Evolutionary conservation across 768 basidiomycete genomes (phyloP).

Genomic region (Lactarius trivialis): DNA sequence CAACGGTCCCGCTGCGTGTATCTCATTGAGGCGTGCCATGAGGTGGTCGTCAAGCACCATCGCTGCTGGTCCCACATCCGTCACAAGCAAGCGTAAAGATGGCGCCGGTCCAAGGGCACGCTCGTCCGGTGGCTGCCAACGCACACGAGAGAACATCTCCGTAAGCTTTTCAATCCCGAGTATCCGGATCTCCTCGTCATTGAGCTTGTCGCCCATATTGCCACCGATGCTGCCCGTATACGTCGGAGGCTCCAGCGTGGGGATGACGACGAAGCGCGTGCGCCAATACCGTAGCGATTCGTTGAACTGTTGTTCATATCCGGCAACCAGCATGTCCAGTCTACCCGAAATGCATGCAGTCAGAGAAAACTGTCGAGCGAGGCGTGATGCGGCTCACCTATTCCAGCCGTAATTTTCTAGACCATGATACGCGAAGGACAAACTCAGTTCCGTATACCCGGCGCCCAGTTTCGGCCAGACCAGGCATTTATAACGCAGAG

Average conservation of each 20-base stretch:
- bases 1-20: conserved; percentile 67
- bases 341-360: conserved; percentile 36
- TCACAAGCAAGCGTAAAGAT: conserved; percentile 73
- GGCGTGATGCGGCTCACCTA: conserved; percentile 40
- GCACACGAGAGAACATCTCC: conserved; percentile 77
- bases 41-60: conserved; percentile 75
- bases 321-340: conserved; percentile 78
- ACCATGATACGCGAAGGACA: conserved; percentile 71
- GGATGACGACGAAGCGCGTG: conserved; percentile 89
- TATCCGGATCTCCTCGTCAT: conserved; percentile 82
- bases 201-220: conserved; percentile 59
- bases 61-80: conserved; percentile 75
- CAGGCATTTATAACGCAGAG: conserved; percentile 77
- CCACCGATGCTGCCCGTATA: conserved; percentile 43
- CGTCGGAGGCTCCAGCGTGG: conserved; percentile 61
- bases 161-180: conserved; percentile 89
- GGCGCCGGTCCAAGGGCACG: conserved; percentile 38
- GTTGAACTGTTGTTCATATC: conserved; percentile 73
- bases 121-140: conserved; percentile 69
- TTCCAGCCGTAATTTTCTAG: conserved; percentile 86
- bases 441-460: conserved; percentile 75
- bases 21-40: conserved; percentile 73
- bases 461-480: conserved; percentile 91
- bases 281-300: conserved; percentile 90
- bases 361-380: not conserved